Evolutionary conservation across 352 stramenopile genomes (phyloP).

Genomic region (Discostella stelligera): DNA sequence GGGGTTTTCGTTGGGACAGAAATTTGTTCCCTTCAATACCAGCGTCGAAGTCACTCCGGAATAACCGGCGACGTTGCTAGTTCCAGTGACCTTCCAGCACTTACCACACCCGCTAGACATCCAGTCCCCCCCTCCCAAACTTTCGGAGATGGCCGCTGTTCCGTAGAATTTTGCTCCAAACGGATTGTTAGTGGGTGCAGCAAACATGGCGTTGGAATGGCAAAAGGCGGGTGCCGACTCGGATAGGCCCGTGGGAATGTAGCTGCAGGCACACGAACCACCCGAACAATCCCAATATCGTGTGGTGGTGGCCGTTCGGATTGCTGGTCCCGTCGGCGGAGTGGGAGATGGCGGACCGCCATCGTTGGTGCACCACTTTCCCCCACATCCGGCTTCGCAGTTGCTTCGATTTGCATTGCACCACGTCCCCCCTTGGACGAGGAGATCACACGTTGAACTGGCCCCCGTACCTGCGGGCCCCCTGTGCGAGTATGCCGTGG

Average conservation of each 20-base stretch:
- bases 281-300: constrained; percentile 57
- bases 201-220: constrained; percentile 61
- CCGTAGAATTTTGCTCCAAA: constrained; percentile 56
- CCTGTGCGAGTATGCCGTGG: constrained; percentile 1
- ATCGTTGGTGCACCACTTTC: constrained; percentile 21
- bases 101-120: constrained; percentile 48
- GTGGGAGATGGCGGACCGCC: constrained; percentile 10
- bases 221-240: constrained; percentile 28
- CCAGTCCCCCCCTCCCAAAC: constrained; percentile 46
- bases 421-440: constrained; percentile 38
- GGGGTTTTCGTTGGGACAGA: constrained; percentile 43
- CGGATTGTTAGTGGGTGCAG: constrained; percentile 37
- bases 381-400: constrained; percentile 22
- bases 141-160: constrained; percentile 42
- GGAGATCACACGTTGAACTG: constrained; percentile 31
- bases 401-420: constrained; percentile 34
- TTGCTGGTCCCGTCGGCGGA: constrained; percentile 12
- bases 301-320: constrained; percentile 33
- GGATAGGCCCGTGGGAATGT: constrained; percentile 13
- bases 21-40: constrained; percentile 56
- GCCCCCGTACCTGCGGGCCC: constrained; percentile 25
- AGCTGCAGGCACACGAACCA: constrained; percentile 49
- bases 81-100: constrained; percentile 54
- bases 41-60: constrained; percentile 31
- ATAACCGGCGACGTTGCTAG: constrained; percentile 28